A percentile compares a stretch with the other conserved stretches of the same genome.
These are phyloP conservation scores for Annulohypoxylon truncatum DNA, from an alignment of 2,329 filamentous ascomycete genomes.

Conservation along the genomic window DNA sequence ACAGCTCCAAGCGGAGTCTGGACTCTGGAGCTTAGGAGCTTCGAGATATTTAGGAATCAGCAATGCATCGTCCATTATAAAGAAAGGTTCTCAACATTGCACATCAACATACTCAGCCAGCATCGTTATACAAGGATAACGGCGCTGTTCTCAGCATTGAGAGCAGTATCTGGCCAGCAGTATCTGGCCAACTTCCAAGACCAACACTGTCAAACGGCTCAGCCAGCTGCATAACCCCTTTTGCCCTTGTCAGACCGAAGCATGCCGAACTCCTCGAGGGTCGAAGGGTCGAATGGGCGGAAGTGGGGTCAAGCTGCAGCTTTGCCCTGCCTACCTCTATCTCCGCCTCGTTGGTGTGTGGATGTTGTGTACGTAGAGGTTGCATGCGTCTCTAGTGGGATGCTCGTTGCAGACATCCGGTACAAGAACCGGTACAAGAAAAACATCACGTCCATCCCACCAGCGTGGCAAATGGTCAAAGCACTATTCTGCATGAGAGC, in stretches of 20 bases:
- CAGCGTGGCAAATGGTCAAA: constrained; percentile 27
- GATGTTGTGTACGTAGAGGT: constrained; percentile 8
- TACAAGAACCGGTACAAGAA: constrained; percentile 13
- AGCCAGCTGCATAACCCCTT: neutral
- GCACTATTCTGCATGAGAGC: constrained; percentile 20
- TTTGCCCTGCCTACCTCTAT: constrained; percentile 20
- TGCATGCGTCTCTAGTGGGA: constrained; percentile 33
- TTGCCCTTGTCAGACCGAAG: constrained; percentile 23
- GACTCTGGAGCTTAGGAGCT: constrained; percentile 7
- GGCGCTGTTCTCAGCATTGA: neutral
- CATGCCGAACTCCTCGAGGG: constrained; percentile 18
- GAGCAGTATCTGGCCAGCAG: neutral
- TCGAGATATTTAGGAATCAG: neutral
- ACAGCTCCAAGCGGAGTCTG: constrained; percentile 25
- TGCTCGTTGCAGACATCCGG: constrained; percentile 18
- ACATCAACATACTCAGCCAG: neutral
- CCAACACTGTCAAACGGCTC: constrained; percentile 5
- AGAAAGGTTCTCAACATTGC: neutral
- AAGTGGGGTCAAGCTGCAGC: constrained; percentile 31
- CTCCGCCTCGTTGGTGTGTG: constrained; percentile 18
- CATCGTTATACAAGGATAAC: neutral
- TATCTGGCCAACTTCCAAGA: neutral
- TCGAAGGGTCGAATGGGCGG: constrained; percentile 17
- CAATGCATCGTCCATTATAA: neutral
- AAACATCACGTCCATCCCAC: constrained; percentile 18